These are phyloP conservation scores for Haematococcus sp. DNA, from an alignment of 139 green algal genomes.

Conservation along the genomic window DNA sequence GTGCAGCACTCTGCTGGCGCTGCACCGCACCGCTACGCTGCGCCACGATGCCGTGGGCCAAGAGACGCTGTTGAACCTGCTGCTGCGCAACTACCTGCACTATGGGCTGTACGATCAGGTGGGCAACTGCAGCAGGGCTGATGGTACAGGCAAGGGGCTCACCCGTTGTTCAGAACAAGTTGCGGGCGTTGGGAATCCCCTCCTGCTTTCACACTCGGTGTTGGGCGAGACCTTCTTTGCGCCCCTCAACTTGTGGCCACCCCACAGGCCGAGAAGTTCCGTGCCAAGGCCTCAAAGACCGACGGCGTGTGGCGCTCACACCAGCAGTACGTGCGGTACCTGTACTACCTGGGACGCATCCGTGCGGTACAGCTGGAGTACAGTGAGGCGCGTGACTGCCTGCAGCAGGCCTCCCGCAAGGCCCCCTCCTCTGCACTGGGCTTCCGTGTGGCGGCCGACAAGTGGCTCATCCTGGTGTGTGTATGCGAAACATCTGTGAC, in stretches of 20 bases:
- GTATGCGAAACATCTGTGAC: too few relatives aligned
- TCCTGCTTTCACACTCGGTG: neutral
- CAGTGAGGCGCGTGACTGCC: slow-evolving; percentile 90
- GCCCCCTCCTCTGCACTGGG: slow-evolving; percentile 69
- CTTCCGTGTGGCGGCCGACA: slow-evolving; percentile 84
- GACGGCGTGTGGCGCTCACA: slow-evolving; percentile 72
- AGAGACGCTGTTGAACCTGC: slow-evolving; percentile 95
- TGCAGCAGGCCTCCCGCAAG: slow-evolving; percentile 75
- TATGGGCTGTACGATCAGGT: slow-evolving; percentile 96
- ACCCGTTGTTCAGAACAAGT: too few relatives aligned
- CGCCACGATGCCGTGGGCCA: slow-evolving; percentile 90
- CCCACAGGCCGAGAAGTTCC: slow-evolving; percentile 91
- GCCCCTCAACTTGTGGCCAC: too few relatives aligned
- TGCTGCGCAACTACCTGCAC: slow-evolving; percentile 96
- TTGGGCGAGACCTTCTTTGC: neutral
- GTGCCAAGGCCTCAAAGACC: slow-evolving; percentile 83
- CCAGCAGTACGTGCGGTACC: slow-evolving; percentile 84
- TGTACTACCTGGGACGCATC: slow-evolving; percentile 96
- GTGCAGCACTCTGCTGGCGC: slow-evolving; percentile 77
- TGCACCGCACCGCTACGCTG: slow-evolving; percentile 86
- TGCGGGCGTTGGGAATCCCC: too few relatives aligned
- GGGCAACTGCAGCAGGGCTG: neutral
- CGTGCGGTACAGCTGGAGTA: slow-evolving; percentile 96
- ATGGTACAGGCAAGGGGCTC: too few relatives aligned
- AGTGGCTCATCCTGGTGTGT: slow-evolving; percentile 86